phyloP scores from a whole-genome alignment of 768 basidiomycete species.

The Termitomyces sp. region DNA sequence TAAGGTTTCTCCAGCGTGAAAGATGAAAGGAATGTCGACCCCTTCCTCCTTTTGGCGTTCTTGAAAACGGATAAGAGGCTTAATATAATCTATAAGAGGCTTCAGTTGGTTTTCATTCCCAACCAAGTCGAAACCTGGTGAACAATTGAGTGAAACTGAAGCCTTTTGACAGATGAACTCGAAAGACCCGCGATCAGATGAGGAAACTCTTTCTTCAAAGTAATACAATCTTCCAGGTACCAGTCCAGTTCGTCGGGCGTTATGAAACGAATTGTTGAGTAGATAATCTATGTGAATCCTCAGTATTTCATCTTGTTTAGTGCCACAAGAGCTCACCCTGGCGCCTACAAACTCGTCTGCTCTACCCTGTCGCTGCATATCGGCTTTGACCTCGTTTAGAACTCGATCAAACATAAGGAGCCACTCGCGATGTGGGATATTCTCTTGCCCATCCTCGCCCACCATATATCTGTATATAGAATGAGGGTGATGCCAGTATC shows the following conservation, averaged over 20 bases:
- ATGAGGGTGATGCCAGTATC: slow-evolving; percentile 2
- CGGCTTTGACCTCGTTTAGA: slow-evolving; percentile 45
- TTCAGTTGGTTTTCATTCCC: slow-evolving; percentile 60
- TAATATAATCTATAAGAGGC: slow-evolving; percentile 59
- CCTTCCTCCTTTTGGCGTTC: slow-evolving; percentile 49
- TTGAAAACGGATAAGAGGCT: slow-evolving; percentile 54
- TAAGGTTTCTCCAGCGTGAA: slow-evolving; percentile 78
- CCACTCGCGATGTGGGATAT: slow-evolving; percentile 57
- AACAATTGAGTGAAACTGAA: neutral
- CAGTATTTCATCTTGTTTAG: neutral
- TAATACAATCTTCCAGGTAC: slow-evolving; percentile 72
- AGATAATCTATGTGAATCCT: slow-evolving; percentile 52
- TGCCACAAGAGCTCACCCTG: slow-evolving; percentile 33
- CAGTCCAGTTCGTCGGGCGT: slow-evolving; percentile 51
- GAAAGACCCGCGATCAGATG: slow-evolving; percentile 59
- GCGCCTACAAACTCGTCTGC: slow-evolving; percentile 62
- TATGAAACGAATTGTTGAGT: slow-evolving; percentile 54
- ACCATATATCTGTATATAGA: slow-evolving; percentile 41
- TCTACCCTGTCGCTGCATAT: slow-evolving; percentile 45
- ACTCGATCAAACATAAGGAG: slow-evolving; percentile 46
- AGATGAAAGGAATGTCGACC: slow-evolving; percentile 68
- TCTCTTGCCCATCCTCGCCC: slow-evolving; percentile 49
- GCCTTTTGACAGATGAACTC: neutral
- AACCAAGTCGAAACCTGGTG: slow-evolving; percentile 73
- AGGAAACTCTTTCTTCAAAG: slow-evolving; percentile 68